phyloP scores from a whole-genome alignment of 768 basidiomycete species.

The Serendipita sp. region DNA sequence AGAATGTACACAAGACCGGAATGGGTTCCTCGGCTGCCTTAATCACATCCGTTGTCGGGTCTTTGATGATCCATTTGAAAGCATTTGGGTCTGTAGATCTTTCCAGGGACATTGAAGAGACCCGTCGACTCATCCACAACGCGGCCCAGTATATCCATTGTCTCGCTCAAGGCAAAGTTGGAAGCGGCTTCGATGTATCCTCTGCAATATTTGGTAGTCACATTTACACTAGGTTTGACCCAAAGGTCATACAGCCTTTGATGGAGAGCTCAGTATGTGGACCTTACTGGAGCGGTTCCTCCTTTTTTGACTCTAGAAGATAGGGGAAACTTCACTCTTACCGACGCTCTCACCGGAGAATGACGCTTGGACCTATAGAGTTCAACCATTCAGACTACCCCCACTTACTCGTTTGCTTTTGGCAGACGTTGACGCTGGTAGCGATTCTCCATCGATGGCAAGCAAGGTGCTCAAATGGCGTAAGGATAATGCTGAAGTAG shows the following conservation, averaged over 20 bases:
- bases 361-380: conserved; percentile 53
- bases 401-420: conserved; percentile 70
- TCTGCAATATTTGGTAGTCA: conserved; percentile 92
- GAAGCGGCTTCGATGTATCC: conserved; percentile 93
- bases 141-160: conserved; percentile 91
- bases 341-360: conserved; percentile 50
- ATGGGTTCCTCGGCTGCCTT: conserved; percentile 93
- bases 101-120: conserved; percentile 25
- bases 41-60: conserved; percentile 85
- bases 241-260: conserved; percentile 45
- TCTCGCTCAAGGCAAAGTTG: conserved; percentile 93
- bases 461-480: conserved; percentile 86
- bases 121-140: conserved; percentile 64
- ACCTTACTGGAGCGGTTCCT: neutral
- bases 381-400: conserved; percentile 64
- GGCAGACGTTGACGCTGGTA: conserved; percentile 92
- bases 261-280: conserved; percentile 40
- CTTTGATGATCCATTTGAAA: conserved; percentile 60
- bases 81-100: conserved; percentile 42
- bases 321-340: conserved; percentile 21
- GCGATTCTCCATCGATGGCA: conserved; percentile 87
- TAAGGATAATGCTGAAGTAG: conserved; percentile 40
- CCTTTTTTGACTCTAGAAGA: neutral
- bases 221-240: conserved; percentile 75
- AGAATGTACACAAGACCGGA: conserved; percentile 93